Evolutionary conservation across 768 basidiomycete species (phyloP).

Genomic region (Termitomyces sp.): DNA sequence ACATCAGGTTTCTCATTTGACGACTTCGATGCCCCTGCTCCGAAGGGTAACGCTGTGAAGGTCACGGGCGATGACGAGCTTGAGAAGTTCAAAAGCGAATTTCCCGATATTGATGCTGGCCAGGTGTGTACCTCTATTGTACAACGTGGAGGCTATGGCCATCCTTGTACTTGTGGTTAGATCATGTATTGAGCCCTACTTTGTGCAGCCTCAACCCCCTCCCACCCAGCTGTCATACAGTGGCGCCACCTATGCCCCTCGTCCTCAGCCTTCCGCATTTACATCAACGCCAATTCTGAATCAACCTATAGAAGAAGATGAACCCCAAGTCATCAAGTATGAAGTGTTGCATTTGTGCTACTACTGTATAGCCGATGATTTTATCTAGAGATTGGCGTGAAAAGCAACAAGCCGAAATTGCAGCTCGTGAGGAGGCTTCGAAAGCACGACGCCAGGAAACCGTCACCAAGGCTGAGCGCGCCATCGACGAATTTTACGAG

Average conservation of each 20-base stretch:
- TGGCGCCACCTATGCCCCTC: conserved; percentile 65
- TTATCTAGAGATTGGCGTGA: conserved; percentile 76
- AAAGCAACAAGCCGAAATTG: conserved; percentile 81
- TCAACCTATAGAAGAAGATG: conserved; percentile 69
- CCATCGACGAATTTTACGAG: conserved; percentile 90
- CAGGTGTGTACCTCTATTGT: conserved; percentile 25
- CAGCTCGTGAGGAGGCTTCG: conserved; percentile 76
- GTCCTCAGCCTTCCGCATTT: conserved; percentile 68
- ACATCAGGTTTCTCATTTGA: conserved; percentile 61
- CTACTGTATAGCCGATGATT: not conserved
- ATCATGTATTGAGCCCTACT: not conserved
- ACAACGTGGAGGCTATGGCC: not conserved
- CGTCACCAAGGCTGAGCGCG: conserved; percentile 76
- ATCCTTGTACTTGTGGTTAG: not conserved
- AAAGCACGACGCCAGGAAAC: conserved; percentile 77
- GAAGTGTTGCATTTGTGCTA: conserved; percentile 16
- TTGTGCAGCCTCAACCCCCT: conserved; percentile 28
- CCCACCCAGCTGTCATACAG: conserved; percentile 36
- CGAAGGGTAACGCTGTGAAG: conserved; percentile 53
- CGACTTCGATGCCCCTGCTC: conserved; percentile 50
- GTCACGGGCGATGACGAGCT: conserved; percentile 86
- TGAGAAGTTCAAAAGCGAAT: conserved; percentile 81
- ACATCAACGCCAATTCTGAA: conserved; percentile 72
- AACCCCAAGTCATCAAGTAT: conserved; percentile 84
- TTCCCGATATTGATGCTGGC: conserved; percentile 70